phyloP scores from a whole-genome alignment of 2,329 filamentous ascomycete species.

The Pseudogymnoascus sp. region DNA sequence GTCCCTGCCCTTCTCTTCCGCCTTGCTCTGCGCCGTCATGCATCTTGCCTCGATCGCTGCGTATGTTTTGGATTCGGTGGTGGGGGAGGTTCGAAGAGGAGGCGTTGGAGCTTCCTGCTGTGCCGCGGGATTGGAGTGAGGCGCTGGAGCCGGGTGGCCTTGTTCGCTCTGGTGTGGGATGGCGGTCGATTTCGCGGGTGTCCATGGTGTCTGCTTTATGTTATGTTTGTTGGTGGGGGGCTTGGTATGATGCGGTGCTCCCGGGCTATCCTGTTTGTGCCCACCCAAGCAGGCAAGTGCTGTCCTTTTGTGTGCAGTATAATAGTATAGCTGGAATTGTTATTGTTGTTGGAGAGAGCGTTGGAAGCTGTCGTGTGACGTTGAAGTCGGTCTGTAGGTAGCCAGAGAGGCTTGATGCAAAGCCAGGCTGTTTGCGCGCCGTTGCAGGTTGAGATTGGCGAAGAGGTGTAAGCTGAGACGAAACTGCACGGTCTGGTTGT shows the following conservation, averaged over 20 bases:
- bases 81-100: constrained; percentile 7
- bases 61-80: constrained; percentile 7
- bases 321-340: neutral
- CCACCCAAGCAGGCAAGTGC: constrained; percentile 1
- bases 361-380: neutral
- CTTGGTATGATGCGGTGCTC: neutral
- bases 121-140: neutral
- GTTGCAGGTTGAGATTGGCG: constrained; percentile 5
- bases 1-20: neutral
- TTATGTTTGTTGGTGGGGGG: neutral
- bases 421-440: neutral
- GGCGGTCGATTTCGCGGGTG: neutral
- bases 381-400: neutral
- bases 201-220: neutral
- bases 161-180: constrained; percentile 3
- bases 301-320: neutral
- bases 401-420: constrained; percentile 2
- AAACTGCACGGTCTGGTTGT: neutral
- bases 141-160: constrained; percentile 1
- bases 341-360: neutral
- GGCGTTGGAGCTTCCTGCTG: neutral
- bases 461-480: neutral
- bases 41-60: constrained; percentile 1
- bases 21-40: neutral
- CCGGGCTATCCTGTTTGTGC: neutral